Base-by-base conservation (phyloP, 1,284 basidiomycete species). In the Vanrija humicola region DNA sequence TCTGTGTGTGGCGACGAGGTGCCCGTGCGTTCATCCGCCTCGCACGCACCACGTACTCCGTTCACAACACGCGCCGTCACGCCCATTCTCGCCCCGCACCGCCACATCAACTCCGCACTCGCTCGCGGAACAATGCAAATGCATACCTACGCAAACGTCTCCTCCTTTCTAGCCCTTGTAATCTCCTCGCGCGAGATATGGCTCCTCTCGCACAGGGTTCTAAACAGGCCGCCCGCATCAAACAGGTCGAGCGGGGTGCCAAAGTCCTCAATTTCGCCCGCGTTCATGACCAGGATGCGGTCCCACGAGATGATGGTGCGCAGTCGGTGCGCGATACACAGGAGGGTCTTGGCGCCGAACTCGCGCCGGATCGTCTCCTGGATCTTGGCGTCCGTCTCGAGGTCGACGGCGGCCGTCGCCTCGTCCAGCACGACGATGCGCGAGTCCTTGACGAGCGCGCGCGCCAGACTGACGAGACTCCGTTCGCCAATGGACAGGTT, bases 261-360 rank as follows among this genome's bases (percentile, higher is more conserved):
- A 54, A 73, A 76, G 46, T 72, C 71, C 2, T 54, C 64, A 8
- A 75, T 61, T n/a, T 54, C 44, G 3, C 76, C 76, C 2, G 57
- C 59, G 48, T 76, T 70, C 58, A 77, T 63, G 7, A 76, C 72
- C 18, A 77, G 59, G 18, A 77, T 68, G 6, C 69, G 62, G 59
- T 77, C 74, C 58, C 73, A 77, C 26, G 66, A 71, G n/a, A 73
- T 67, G 50, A 93, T 87, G 1, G 88, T 90, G 59, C 87, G 86
- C 34, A 89, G 58, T 19, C 88, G 79, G 72, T 87, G 86, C 0
- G 87, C 87, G 52, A 89, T 87, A 63, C 85, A 87, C 12, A 89
- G 74, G 26, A 88, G 74, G 58, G 73, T 75, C 40, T 65, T 63
- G 38, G 61, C 55, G 3, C 81, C 76, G 62, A 89, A 87, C 65